A percentile compares a stretch with the other conserved stretches of the same genome.
phyloP scores from a whole-genome alignment of 768 basidiomycete species.

The Lanmaoa pseudosensibilis region DNA sequence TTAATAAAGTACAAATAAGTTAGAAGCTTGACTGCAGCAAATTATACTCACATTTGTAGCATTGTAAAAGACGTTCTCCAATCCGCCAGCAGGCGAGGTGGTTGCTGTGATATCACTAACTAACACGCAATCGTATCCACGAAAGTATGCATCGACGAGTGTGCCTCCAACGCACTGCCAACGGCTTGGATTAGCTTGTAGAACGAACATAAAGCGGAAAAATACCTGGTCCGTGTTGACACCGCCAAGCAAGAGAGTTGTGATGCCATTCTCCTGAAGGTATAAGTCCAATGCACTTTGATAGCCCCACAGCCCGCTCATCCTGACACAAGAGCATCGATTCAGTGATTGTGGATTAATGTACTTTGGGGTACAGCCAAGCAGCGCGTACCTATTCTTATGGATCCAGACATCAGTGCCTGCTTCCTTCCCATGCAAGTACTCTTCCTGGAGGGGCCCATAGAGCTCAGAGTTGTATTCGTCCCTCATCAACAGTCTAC shows the following conservation, averaged over 20 bases:
- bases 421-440: constrained; percentile 46
- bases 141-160: constrained; percentile 59
- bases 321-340: constrained; percentile 36
- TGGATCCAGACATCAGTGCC: constrained; percentile 73
- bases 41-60: constrained; percentile 46
- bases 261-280: constrained; percentile 61
- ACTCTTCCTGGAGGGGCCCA: constrained; percentile 59
- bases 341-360: neutral
- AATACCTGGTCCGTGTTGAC: constrained; percentile 67
- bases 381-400: constrained; percentile 53
- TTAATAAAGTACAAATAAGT: neutral
- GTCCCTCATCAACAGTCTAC: constrained; percentile 58
- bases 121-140: constrained; percentile 63
- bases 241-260: constrained; percentile 59
- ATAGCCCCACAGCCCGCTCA: constrained; percentile 67
- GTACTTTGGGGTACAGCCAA: neutral
- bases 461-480: constrained; percentile 60
- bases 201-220: neutral
- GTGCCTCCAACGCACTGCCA: constrained; percentile 64
- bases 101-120: constrained; percentile 63
- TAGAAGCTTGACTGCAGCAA: neutral
- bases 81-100: constrained; percentile 55
- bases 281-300: constrained; percentile 63
- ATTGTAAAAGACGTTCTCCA: constrained; percentile 61
- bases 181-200: neutral